Evolutionary conservation across 495 filamentous ascomycete genomes (phyloP).

Genomic region (Trypethelium eluteriae): DNA sequence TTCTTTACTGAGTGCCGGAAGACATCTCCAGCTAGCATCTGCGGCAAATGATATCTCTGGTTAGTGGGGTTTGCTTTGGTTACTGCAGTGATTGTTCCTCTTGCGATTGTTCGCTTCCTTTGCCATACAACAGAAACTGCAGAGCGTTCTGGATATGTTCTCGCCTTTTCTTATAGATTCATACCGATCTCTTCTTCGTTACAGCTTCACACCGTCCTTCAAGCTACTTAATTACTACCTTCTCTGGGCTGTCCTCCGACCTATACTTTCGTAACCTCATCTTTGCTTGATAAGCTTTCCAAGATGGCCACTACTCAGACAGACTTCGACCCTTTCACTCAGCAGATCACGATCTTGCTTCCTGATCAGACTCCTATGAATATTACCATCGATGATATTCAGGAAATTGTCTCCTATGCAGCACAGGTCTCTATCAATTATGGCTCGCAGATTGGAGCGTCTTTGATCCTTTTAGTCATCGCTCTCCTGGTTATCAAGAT

Average conservation of each 20-base stretch:
- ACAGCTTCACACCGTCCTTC: not conserved
- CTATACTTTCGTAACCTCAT: not conserved
- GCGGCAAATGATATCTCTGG: not conserved
- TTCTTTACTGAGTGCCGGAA: not conserved
- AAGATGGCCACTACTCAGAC: not conserved
- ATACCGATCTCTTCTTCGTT: not conserved
- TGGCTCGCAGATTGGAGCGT: slow-evolving; percentile 66
- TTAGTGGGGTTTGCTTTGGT: not conserved
- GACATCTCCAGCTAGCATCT: not conserved
- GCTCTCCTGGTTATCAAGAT: slow-evolving; percentile 55
- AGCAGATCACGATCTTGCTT: slow-evolving; percentile 48
- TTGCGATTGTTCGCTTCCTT: not conserved
- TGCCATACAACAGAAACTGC: not conserved
- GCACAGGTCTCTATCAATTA: slow-evolving; percentile 58
- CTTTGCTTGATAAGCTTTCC: too few species aligned
- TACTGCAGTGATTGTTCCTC: not conserved
- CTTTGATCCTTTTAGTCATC: slow-evolving; percentile 56
- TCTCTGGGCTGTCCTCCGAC: not conserved
- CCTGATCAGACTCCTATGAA: slow-evolving; percentile 47
- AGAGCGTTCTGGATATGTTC: not conserved
- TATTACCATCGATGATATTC: slow-evolving; percentile 44
- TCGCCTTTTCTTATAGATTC: not conserved
- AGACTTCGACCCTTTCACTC: slow-evolving; percentile 49
- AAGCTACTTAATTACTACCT: not conserved
- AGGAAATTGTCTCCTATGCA: slow-evolving; percentile 44